Evolutionary conservation across 73 alveolate species (phyloP).

Genomic region (Paramecium pentaurelia): DNA sequence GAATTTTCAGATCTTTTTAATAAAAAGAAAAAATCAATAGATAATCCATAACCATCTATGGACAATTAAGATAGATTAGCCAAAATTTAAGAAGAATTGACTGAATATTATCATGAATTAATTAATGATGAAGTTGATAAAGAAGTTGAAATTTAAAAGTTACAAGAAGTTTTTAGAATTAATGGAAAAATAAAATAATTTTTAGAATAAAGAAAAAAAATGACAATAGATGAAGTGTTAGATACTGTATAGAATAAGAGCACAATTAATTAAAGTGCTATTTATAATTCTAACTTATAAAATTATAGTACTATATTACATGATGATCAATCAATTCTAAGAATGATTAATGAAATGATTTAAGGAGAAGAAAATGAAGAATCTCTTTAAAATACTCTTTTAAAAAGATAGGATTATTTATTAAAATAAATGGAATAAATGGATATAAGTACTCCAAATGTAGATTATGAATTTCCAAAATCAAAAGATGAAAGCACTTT

Average conservation of each 20-base stretch:
- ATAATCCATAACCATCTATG: not conserved
- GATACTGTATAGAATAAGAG: not conserved
- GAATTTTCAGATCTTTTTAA: not conserved
- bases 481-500: not conserved
- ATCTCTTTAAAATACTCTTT: not conserved
- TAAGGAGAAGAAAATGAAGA: not conserved
- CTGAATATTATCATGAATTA: constrained; percentile 8
- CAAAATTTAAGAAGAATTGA: not conserved
- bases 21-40: not conserved
- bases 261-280: not conserved
- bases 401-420: not conserved
- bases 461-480: not conserved
- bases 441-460: not conserved
- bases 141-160: not conserved
- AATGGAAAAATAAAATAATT: not conserved
- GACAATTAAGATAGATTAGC: constrained; percentile 11
- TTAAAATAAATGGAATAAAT: not conserved
- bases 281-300: not conserved
- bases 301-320: constrained; percentile 29
- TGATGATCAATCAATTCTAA: constrained; percentile 4
- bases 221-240: not conserved
- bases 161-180: not conserved
- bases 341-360: constrained; percentile 30
- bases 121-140: not conserved
- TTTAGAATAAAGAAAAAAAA: not conserved